These are phyloP conservation scores for Phialophora tarda DNA, from an alignment of 2,329 filamentous ascomycete genomes.

Conservation along the genomic window DNA sequence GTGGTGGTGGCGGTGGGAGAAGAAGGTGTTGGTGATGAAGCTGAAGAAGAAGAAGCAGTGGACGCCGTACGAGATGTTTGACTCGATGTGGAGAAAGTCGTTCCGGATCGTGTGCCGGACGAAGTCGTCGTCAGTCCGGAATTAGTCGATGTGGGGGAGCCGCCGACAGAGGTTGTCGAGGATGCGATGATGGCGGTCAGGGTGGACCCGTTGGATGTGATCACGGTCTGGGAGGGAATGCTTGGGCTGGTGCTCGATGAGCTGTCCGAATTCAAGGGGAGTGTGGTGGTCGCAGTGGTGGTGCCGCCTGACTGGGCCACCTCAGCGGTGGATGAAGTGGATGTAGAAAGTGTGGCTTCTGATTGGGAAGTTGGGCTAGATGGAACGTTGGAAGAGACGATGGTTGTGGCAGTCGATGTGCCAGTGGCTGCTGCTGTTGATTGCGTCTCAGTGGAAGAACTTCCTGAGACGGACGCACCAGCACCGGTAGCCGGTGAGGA, in stretches of 20 bases:
- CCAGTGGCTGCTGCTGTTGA: not conserved
- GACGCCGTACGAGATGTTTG: not conserved
- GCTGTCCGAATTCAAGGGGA: not conserved
- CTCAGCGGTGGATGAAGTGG: not conserved
- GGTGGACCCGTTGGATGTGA: not conserved
- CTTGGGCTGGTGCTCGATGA: not conserved
- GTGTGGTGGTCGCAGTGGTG: not conserved
- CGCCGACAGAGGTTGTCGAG: not conserved
- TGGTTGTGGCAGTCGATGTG: not conserved
- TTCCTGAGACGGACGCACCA: constrained; percentile 1
- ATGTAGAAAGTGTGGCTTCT: constrained; percentile 4
- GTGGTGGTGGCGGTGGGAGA: not conserved
- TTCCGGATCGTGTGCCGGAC: constrained; percentile 1
- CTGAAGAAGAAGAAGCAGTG: constrained; percentile 1
- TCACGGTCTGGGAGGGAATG: not conserved
- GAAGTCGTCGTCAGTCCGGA: not conserved
- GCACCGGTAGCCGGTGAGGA: not conserved
- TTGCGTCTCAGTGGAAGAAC: not conserved
- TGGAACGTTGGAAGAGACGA: not conserved
- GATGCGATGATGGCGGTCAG: not conserved
- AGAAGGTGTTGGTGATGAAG: not conserved
- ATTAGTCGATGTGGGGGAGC: not conserved
- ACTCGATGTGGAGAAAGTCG: constrained; percentile 1
- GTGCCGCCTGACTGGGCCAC: not conserved
- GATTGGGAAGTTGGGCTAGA: not conserved